Base-by-base conservation (phyloP, 345 rosid genomes). In the Alliaria petiolata region DNA sequence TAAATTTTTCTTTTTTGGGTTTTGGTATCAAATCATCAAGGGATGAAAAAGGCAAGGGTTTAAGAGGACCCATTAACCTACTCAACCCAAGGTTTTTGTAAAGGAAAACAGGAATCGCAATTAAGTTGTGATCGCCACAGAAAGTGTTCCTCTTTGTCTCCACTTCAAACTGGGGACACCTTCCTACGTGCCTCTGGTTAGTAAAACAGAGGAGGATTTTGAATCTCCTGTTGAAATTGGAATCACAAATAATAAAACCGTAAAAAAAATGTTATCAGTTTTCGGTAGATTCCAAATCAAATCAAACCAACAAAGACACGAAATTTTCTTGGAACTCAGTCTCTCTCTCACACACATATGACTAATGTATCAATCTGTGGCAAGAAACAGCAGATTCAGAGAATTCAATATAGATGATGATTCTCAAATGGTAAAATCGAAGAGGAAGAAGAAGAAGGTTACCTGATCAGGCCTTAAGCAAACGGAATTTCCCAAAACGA, bases 381-480 rank as follows among this genome's bases (percentile, higher is more conserved):
- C 26, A 62, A 36, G 25, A 44, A 65, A 52, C 45, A 78, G 72
- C 70, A 68, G 44, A 78, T 33, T 42, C 45, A 67, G 52, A 68
- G 42, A 43, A 31, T 33, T 8, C 30, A 11, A 39, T 26, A 53
- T 15, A 28, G 1, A 39, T 43, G 22, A 11, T 26, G 3, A 64
- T 3, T 5, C 17, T 30, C 0, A 9, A 50, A 2, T 11, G 59
- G 19, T 6, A 20, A 13, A 28, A 35, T 12, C 13, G 44, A 6
- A 14, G 0, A 28, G 8, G 30, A 42, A 1, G 61, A 34, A 45
- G n/a, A 36, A 46, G 4, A 1, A 38, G 5, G 8, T 65, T 81
- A 95, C 99, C 98, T 88, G 87, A 13, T 92, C 87, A 4, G 99
- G 96, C 54, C 72, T 77, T 31, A 95, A 81, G 58, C 89, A 81